Evolutionary conservation across 768 basidiomycete species (phyloP).

Genomic region (Trametes villosa): DNA sequence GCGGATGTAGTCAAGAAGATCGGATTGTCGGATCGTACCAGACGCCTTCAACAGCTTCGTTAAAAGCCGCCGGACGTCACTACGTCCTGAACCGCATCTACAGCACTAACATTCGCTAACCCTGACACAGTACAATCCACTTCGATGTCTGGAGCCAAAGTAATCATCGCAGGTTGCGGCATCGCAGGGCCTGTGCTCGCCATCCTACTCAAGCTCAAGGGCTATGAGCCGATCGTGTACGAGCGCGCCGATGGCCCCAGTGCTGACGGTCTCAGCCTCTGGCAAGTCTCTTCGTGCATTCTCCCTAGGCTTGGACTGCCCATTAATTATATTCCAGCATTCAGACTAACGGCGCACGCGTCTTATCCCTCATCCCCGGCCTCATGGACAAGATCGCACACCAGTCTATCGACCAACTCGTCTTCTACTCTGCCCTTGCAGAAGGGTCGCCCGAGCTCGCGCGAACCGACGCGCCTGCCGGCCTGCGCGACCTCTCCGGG

Average conservation of each 20-base stretch:
- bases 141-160: constrained; percentile 29
- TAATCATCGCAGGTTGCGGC: constrained; percentile 44
- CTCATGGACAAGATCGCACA: constrained; percentile 20
- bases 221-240: constrained; percentile 43
- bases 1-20: no score
- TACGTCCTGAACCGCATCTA: no score
- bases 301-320: no score
- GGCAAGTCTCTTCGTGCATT: constrained; percentile 26
- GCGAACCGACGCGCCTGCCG: constrained; percentile 29
- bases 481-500: constrained; percentile 29
- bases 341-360: constrained; percentile 24
- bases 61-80: no score
- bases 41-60: no score
- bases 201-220: constrained; percentile 41
- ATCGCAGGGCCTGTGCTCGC: constrained; percentile 47
- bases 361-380: constrained; percentile 21
- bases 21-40: no score
- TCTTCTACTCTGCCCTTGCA: constrained; percentile 25
- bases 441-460: constrained; percentile 35
- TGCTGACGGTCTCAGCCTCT: constrained; percentile 38
- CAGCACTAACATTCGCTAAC: no score
- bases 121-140: no score
- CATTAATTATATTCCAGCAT: neutral
- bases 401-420: neutral
- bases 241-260: constrained; percentile 31